A percentile compares a stretch with the other conserved stretches of the same genome.
Conservation (phyloP, 768 basidiomycete species). For the Imleria badia region DNA sequence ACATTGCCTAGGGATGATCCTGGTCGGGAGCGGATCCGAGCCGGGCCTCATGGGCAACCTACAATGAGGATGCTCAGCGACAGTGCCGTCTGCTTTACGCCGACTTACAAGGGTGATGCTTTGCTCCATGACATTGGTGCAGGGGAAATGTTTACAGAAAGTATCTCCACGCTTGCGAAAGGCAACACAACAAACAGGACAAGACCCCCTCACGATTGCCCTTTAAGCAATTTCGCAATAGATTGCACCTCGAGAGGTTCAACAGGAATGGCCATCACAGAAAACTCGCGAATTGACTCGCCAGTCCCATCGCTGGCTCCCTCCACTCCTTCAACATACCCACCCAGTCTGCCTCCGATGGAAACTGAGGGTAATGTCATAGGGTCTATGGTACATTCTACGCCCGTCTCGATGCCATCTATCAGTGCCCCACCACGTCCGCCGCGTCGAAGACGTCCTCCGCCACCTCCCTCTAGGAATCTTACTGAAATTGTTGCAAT, state of each 20-base stretch:
- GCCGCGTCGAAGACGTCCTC: slow-evolving; percentile 20
- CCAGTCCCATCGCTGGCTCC: slow-evolving; percentile 33
- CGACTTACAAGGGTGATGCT: not conserved
- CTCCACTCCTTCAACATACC: slow-evolving; percentile 53
- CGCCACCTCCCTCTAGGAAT: not conserved
- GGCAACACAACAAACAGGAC: not conserved
- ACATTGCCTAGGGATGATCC: slow-evolving; percentile 31
- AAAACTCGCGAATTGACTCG: slow-evolving; percentile 12
- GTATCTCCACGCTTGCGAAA: not conserved
- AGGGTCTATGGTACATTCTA: slow-evolving; percentile 19
- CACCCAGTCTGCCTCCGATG: slow-evolving; percentile 40
- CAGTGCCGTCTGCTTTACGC: slow-evolving; percentile 7
- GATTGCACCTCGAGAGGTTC: slow-evolving; percentile 9
- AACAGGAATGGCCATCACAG: slow-evolving; percentile 24
- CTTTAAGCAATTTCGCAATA: not conserved
- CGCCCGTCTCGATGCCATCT: not conserved
- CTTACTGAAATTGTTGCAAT: not conserved
- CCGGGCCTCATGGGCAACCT: slow-evolving; percentile 40
- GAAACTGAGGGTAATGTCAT: slow-evolving; percentile 10
- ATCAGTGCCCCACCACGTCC: slow-evolving; percentile 13
- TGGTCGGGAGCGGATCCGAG: not conserved
- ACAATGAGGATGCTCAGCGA: slow-evolving; percentile 15
- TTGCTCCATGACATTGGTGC: not conserved
- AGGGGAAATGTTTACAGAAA: not conserved
- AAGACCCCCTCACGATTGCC: not conserved